phyloP scores from a whole-genome alignment of 1,284 basidiomycete genomes.

The Anthracocystis walkeri region DNA sequence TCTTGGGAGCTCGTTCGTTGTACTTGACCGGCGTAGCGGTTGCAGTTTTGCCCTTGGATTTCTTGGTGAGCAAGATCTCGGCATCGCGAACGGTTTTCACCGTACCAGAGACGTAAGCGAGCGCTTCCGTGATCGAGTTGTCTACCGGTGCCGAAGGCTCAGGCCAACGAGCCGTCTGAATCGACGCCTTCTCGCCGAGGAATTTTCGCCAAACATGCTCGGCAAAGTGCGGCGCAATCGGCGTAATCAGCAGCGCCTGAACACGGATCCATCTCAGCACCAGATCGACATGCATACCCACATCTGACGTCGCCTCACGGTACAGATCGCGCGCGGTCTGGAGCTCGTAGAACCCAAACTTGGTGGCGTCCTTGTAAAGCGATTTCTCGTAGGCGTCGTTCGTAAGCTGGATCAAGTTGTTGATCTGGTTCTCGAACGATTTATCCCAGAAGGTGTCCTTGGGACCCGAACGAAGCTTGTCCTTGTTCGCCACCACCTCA shows the following conservation, averaged over 20 bases:
- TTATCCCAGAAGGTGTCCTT: constrained; percentile 74
- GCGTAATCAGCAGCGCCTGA: constrained; percentile 83
- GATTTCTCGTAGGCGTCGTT: constrained; percentile 76
- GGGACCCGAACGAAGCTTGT: constrained; percentile 76
- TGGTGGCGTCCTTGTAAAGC: constrained; percentile 94
- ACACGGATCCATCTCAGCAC: constrained; percentile 83
- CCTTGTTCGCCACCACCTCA: constrained; percentile 77
- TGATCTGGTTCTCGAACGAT: constrained; percentile 92
- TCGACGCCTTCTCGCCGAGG: constrained; percentile 81
- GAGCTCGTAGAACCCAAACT: constrained; percentile 95
- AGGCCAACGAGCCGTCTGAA: constrained; percentile 87
- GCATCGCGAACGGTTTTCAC: constrained; percentile 91
- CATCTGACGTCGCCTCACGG: constrained; percentile 83
- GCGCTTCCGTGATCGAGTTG: constrained; percentile 74
- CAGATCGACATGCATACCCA: constrained; percentile 87
- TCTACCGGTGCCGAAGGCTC: constrained; percentile 72
- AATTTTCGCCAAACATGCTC: constrained; percentile 85
- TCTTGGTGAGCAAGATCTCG: constrained; percentile 73
- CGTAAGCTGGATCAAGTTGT: constrained; percentile 83
- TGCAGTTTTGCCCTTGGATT: constrained; percentile 59
- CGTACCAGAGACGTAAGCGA: constrained; percentile 82
- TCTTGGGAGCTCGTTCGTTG: constrained; percentile 74
- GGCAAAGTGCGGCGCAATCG: constrained; percentile 93
- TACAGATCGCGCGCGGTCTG: constrained; percentile 95
- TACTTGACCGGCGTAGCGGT: constrained; percentile 47